Evolutionary conservation across 202 grass and related monocot genomes (phyloP).

Genomic region (Alloteropsis angusta): DNA sequence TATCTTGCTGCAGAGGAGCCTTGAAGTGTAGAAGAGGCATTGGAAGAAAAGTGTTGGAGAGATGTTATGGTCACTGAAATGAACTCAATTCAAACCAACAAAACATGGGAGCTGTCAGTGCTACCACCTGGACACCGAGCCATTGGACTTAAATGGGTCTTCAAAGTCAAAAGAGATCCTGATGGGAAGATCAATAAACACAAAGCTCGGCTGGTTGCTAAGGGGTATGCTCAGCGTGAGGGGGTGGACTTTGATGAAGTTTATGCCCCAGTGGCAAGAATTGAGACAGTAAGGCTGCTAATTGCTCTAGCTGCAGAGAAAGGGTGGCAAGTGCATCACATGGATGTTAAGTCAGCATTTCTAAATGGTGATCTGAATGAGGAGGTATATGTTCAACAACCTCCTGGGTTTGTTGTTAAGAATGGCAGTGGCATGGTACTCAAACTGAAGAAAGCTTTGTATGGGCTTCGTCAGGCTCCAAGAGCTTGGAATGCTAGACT

Average conservation of each 20-base stretch:
- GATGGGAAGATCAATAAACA: background rate
- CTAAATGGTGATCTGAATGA: no score
- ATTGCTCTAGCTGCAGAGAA: no score
- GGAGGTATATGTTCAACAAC: background rate
- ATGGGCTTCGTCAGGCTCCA: background rate
- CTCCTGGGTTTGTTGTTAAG: background rate
- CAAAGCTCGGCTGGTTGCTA: background rate
- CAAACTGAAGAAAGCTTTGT: background rate
- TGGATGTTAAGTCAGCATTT: no score
- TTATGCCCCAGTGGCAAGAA: no score
- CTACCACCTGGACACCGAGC: background rate
- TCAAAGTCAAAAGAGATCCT: background rate
- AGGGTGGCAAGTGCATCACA: no score
- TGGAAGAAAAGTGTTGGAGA: background rate
- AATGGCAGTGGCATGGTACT: background rate
- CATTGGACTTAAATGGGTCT: background rate
- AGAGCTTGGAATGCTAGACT: no score
- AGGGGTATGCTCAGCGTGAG: no score
- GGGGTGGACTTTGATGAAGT: no score
- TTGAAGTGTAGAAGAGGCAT: fast-evolving
- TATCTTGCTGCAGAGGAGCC: background rate
- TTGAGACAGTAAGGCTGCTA: no score
- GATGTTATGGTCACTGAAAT: fast-evolving
- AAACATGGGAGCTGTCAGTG: fast-evolving
- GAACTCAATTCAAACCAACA: background rate